phyloP scores from a whole-genome alignment of 192 early-diverging fungal genomes.

The Backusella tuberculispora region DNA sequence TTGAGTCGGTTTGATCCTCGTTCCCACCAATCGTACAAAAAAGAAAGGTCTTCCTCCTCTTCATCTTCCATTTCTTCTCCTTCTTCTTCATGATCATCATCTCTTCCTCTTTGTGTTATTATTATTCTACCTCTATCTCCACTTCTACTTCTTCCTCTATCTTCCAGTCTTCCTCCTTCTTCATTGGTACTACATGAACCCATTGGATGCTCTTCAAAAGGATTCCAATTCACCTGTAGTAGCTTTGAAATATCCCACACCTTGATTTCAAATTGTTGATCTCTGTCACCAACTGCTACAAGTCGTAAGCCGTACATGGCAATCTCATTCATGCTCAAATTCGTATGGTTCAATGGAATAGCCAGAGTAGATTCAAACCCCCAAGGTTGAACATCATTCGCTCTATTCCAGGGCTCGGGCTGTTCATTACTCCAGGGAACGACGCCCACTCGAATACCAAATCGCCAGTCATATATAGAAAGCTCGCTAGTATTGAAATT shows the following conservation, averaged over 20 bases:
- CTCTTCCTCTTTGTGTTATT: too few species aligned
- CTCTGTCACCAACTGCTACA: constrained; percentile 35
- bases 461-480: constrained; percentile 42
- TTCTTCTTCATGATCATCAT: background rate
- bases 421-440: constrained; percentile 29
- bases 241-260: constrained; percentile 38
- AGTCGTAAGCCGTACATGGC: constrained; percentile 23
- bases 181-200: background rate
- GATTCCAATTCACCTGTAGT: constrained; percentile 26
- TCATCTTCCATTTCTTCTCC: background rate
- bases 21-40: constrained; percentile 23
- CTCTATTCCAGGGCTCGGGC: background rate
- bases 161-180: background rate
- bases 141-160: background rate
- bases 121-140: background rate
- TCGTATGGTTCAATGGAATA: constrained; percentile 4
- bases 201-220: background rate
- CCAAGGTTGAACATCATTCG: constrained; percentile 27
- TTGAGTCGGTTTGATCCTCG: constrained; percentile 14
- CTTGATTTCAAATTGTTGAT: constrained; percentile 28
- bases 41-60: background rate
- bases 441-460: constrained; percentile 32
- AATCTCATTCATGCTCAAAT: constrained; percentile 10
- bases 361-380: constrained; percentile 35
- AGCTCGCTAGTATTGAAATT: constrained; percentile 32